Evolutionary conservation across 2,329 filamentous ascomycete species (phyloP), one percentile per base, ranked within the genome.

Genomic region (Cordyceps cateniannulata): DNA sequence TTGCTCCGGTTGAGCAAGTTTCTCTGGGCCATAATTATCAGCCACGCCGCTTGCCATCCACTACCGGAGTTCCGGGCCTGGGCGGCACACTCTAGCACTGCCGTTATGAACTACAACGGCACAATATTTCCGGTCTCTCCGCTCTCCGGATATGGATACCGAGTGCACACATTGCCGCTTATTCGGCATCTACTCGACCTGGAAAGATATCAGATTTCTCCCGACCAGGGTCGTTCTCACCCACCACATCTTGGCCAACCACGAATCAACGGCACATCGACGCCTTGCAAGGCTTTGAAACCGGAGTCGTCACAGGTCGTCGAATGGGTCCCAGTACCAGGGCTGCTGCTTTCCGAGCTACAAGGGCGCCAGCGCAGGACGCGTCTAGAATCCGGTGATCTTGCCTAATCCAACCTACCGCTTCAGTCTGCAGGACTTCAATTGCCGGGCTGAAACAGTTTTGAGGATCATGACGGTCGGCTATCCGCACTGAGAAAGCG

Each of bases 1-100:
- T 5, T 80, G 77, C 64, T 71, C 70, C 47, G 69, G 74, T 48
- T 77, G 70, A 72, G 25, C 35, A 48, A 42, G 3, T 25, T 32
- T 4, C 8, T 40, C 22, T 20, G 47, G 47, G 8, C 29, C 45
- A 22, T 51, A 35, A 45, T 45, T 45, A 58, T 35, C 22, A 44
- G 35, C 35, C 47, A 50, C 22, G 35, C 47, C 32, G 47, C 16
- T 29, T 38, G 3, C 35, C 14, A 40, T 18, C 16, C 18, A n/a
- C 47, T 44, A 18, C 25, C 47, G 20, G 5, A 32, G 44, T 25
- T 2, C 35, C 22, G 47, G 22, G 6, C 24, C 7, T 42, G 22
- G 16, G 18, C 50, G 48, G 35, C 16, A 18, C 32, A 59, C 32
- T 18, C 16, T 35, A 18, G 2, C 56, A 29, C 32, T 29, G 47